phyloP scores from a whole-genome alignment of 805 yeast species.

The Nakazawaea ernobii region DNA sequence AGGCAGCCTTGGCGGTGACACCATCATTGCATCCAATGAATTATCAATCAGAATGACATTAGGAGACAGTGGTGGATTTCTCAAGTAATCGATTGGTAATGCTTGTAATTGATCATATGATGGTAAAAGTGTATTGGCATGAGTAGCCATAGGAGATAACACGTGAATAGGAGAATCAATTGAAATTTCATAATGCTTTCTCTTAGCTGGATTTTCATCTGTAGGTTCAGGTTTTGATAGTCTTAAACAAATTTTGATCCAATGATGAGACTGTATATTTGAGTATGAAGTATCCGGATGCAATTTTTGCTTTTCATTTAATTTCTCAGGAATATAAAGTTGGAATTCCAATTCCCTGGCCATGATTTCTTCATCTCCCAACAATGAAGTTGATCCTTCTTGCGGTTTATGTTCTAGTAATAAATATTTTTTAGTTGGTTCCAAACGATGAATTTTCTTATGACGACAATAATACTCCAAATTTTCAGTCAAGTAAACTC shows the following conservation, averaged over 20 bases:
- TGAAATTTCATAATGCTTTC: constrained; percentile 90
- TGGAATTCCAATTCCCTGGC: constrained; percentile 83
- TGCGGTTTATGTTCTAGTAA: constrained; percentile 75
- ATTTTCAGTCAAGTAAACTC: constrained; percentile 84
- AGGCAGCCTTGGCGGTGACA: neutral
- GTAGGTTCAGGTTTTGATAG: constrained; percentile 62
- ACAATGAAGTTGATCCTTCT: constrained; percentile 40
- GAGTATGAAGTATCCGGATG: constrained; percentile 85
- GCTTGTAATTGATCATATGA: constrained; percentile 41
- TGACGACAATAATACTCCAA: constrained; percentile 84
- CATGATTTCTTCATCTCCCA: constrained; percentile 51
- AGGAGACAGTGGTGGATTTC: constrained; percentile 40
- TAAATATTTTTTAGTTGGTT: constrained; percentile 78
- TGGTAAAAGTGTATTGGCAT: constrained; percentile 73
- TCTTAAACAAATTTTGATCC: constrained; percentile 87
- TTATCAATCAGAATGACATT: constrained; percentile 43
- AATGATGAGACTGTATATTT: constrained; percentile 84
- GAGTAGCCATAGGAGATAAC: constrained; percentile 70
- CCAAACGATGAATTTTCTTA: constrained; percentile 86
- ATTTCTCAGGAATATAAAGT: constrained; percentile 71
- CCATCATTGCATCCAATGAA: constrained; percentile 20
- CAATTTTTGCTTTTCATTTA: constrained; percentile 48
- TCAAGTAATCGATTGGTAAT: neutral
- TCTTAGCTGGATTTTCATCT: constrained; percentile 37
- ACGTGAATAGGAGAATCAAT: constrained; percentile 93